Percentiles rank a stretch among this genome's conserved stretches.
Evolutionary conservation across 805 yeast genomes (phyloP).

Genomic region (Lachancea lanzarotensis): DNA sequence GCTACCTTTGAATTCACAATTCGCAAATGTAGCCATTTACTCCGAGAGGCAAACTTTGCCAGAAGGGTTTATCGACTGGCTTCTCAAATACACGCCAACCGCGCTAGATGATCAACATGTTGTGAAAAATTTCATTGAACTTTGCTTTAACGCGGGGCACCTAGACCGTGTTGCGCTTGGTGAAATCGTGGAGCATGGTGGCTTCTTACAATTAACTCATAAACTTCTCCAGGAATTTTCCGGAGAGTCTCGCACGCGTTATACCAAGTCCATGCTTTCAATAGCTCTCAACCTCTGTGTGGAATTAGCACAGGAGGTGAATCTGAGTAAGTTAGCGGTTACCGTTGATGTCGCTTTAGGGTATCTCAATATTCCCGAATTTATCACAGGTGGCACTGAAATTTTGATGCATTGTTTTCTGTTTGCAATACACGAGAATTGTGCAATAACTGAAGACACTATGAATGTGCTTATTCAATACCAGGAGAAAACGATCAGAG

Average conservation of each 20-base stretch:
- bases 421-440: conserved; percentile 16
- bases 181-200: conserved; percentile 12
- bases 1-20: background rate
- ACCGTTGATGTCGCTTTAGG: conserved; percentile 9
- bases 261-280: conserved; percentile 5
- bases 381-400: conserved; percentile 17
- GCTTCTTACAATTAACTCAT: conserved; percentile 5
- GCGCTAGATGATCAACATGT: conserved; percentile 16
- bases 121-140: conserved; percentile 29
- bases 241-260: background rate
- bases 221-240: conserved; percentile 2
- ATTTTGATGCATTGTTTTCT: conserved; percentile 21
- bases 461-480: background rate
- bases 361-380: conserved; percentile 9
- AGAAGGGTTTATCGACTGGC: conserved; percentile 17
- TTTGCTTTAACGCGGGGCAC: conserved; percentile 21
- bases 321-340: background rate
- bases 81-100: conserved; percentile 13
- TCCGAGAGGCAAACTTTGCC: conserved; percentile 11
- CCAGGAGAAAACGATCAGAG: background rate
- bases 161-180: conserved; percentile 14
- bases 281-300: conserved; percentile 9
- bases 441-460: conserved; percentile 9
- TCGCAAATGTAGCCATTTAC: conserved; percentile 2
- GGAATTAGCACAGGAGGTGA: conserved; percentile 8